Evolutionary conservation across 257 asterid genomes (phyloP), one percentile per base, ranked within the genome.

Genomic region (Nyctanthes arbortristis): DNA sequence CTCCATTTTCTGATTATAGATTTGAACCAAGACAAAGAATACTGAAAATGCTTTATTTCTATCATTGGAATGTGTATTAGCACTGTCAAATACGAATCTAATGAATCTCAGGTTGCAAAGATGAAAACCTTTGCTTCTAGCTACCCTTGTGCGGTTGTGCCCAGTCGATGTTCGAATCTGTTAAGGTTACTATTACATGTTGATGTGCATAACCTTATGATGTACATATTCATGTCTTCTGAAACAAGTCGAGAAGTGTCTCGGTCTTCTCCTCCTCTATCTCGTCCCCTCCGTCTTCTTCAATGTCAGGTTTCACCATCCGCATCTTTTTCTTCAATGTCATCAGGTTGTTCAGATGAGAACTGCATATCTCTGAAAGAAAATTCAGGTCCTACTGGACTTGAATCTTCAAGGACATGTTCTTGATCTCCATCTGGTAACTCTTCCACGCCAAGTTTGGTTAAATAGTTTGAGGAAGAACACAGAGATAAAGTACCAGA

Each of bases 401-500:
- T 59, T 24, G 82, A 67, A 61, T 63, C 66, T n/a, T 62, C 79
- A 10, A 71, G 49, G 27, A 8, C 59, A 40, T 80, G 65, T 30
- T 73, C 84, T 5, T 40, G 84, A 16, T 61, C 81, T 3, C 43
- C 75, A 16, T 69, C 37, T 30, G 77, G 28, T n/a, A 40, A 33
- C 10, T 7, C 71, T 14, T 77, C 68, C 30, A 33, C 70, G 12
- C 75, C 95, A 20, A 65, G 36, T 2, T 66, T 79, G 49, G 60
- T 70, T 4, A 86, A 67, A 47, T 90, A 86, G 34, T 75, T 83
- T 2, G 79, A 8, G 18, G 97, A 88, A 55, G 96, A 87, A 35
- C 83, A 79, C 0, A 75, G 92, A 63, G 98, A 89, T 49, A 89
- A 57, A 0, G 98, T 89, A 47, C 85, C 87, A 0, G 96, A 87